These are phyloP conservation scores for Hippophae gyantsensis DNA, from an alignment of 306 rosid genomes.

Conservation along the genomic window DNA sequence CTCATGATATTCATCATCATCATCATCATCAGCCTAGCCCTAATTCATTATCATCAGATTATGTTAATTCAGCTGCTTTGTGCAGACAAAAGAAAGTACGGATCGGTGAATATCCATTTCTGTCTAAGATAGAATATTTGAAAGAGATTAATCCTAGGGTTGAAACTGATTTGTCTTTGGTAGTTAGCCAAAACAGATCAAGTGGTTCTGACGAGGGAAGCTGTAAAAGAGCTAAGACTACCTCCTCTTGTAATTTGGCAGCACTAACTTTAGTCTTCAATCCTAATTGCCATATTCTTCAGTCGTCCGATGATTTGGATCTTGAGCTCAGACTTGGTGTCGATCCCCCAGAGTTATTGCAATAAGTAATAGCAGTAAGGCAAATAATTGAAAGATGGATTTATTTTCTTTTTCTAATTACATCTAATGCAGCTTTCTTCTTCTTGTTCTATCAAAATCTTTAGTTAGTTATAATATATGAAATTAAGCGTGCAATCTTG, in stretches of 20 bases:
- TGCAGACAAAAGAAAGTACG: not conserved
- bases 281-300: not conserved
- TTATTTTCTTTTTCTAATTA: not conserved
- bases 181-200: slow-evolving; percentile 26
- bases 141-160: slow-evolving; percentile 24
- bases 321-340: slow-evolving; percentile 91
- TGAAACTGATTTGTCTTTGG: slow-evolving; percentile 48
- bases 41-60: slow-evolving; percentile 3
- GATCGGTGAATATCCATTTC: too few relatives aligned
- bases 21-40: slow-evolving; percentile 12
- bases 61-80: slow-evolving; percentile 1
- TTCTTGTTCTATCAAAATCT: too few relatives aligned
- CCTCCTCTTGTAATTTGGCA: too few relatives aligned
- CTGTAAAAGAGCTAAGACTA: slow-evolving; percentile 33
- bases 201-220: slow-evolving; percentile 14
- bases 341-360: slow-evolving; percentile 27
- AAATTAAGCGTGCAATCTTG: too few relatives aligned
- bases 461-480: too few relatives aligned
- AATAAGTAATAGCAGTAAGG: not conserved
- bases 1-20: not conserved
- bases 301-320: slow-evolving; percentile 47
- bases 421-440: not conserved
- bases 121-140: slow-evolving; percentile 15
- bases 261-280: slow-evolving; percentile 23
- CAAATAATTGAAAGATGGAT: not conserved